Base-by-base conservation (phyloP, 2,329 filamentous ascomycete genomes). In the Sclerotinia subarctica region DNA sequence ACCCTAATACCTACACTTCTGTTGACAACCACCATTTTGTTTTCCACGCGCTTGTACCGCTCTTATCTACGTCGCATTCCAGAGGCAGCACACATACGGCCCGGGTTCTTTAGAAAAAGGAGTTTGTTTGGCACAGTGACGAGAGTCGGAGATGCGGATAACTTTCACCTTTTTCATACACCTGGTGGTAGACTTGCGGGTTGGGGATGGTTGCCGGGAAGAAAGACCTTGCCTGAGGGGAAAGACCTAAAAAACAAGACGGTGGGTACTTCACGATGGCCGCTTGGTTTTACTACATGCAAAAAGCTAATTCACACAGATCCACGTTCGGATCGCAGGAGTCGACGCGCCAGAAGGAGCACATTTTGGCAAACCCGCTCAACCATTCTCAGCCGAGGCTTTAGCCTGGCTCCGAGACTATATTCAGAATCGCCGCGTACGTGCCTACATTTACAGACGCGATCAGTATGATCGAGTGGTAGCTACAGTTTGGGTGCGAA, bases 401-500 rank as follows among this genome's bases (percentile, higher is more conserved):
- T 82, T 94, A 64, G 81, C 86, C 24, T 98, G 92, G 88, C 85
- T 99, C n/a, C 88, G 85, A 21, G 80, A 80, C 6, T 92, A 93
- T 77, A 82, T 98, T 13, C 80, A 88, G 29, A 84, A 90, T 69
- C 87, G 87, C 46, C 88, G 89, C 67, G 91, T 99, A 66, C 88
- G 94, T 68, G 91, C 88, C n/a, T 88, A 91, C 74, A 85, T 97
- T 64, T 92, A 94, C 79, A 89, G 88, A 69, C 86, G 89, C 65
- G 96, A 99, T 78, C 95, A 98, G 77, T 99, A 98, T 78, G 90
- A 94, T 72, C 89, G 95, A 57, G 88, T 96, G 7, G 93, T 99
- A 1, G 93, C 90, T 21, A 95, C 92, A 0, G 94, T 94, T 0
- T 92, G 87, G 74, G 86, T 94, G 44, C 86, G 92, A 59, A 85